A percentile compares a stretch with the other conserved stretches of the same genome.
Conservation (phyloP, 352 stramenopile species). For the Globisporangium lucens region DNA sequence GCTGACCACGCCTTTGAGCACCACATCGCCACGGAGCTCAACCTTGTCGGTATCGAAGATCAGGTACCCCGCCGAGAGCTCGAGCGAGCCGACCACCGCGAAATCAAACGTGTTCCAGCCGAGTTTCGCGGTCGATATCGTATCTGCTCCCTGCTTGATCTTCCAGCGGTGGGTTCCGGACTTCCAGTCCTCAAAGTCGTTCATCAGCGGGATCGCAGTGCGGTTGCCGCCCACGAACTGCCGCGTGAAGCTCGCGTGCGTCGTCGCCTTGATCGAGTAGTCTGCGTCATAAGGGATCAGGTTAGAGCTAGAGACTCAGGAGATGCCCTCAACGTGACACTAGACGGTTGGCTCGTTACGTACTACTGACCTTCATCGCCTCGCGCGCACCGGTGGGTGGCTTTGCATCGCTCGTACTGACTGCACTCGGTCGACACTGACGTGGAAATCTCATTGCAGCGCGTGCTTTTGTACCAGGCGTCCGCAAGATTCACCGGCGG, state of each 20-base stretch:
- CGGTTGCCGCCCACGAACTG: slow-evolving; percentile 80
- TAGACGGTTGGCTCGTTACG: too few relatives aligned
- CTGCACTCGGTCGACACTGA: slow-evolving; percentile 25
- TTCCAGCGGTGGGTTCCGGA: slow-evolving; percentile 76
- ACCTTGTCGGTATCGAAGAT: slow-evolving; percentile 74
- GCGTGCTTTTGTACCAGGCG: slow-evolving; percentile 53
- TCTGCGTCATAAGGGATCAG: slow-evolving; percentile 21
- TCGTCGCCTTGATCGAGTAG: slow-evolving; percentile 79
- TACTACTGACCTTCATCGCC: slow-evolving; percentile 64
- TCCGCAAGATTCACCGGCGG: slow-evolving; percentile 24
- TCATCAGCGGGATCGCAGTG: slow-evolving; percentile 72
- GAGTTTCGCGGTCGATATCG: slow-evolving; percentile 22
- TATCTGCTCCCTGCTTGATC: slow-evolving; percentile 24
- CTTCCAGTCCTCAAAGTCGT: slow-evolving; percentile 97
- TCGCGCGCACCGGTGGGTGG: slow-evolving; percentile 90
- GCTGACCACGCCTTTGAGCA: slow-evolving; percentile 51
- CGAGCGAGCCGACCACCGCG: slow-evolving; percentile 68
- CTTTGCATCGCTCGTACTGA: slow-evolving; percentile 94
- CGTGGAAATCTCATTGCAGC: slow-evolving; percentile 51
- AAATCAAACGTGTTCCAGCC: slow-evolving; percentile 67
- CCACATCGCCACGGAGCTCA: slow-evolving; percentile 53
- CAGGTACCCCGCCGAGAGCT: slow-evolving; percentile 69
- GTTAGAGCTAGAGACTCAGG: background rate
- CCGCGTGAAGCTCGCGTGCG: slow-evolving; percentile 73
- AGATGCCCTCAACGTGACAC: too few relatives aligned